These are phyloP conservation scores for Mollisia scopiformis DNA, from an alignment of 2,329 filamentous ascomycete genomes.

Conservation along the genomic window DNA sequence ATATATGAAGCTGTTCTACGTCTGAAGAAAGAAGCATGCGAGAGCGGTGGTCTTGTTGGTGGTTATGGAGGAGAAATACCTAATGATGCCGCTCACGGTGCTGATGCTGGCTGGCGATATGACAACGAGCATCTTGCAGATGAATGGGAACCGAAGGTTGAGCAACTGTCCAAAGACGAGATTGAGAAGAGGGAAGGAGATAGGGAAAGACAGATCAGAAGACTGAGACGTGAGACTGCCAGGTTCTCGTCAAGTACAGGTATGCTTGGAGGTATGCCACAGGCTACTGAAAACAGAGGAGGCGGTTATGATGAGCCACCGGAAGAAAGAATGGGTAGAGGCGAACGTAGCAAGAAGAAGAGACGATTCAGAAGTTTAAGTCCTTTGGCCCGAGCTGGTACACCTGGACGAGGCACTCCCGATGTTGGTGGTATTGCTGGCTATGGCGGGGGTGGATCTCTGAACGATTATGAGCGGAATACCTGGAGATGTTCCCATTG, in stretches of 20 bases:
- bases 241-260: slow-evolving; percentile 86
- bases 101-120: slow-evolving; percentile 90
- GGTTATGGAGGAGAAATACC: slow-evolving; percentile 77
- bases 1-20: slow-evolving; percentile 95
- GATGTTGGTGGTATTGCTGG: slow-evolving; percentile 76
- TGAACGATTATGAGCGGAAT: slow-evolving; percentile 77
- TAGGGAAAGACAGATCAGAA: slow-evolving; percentile 84
- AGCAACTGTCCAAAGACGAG: slow-evolving; percentile 86
- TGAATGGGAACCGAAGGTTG: slow-evolving; percentile 83
- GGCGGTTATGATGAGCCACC: slow-evolving; percentile 54
- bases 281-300: slow-evolving; percentile 46
- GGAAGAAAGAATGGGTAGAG: slow-evolving; percentile 86
- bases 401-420: slow-evolving; percentile 77
- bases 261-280: slow-evolving; percentile 75
- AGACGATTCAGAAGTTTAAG: slow-evolving; percentile 86
- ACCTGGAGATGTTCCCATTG: slow-evolving; percentile 91
- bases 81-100: slow-evolving; percentile 84
- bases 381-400: slow-evolving; percentile 70
- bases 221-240: slow-evolving; percentile 87
- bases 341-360: slow-evolving; percentile 95
- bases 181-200: slow-evolving; percentile 97
- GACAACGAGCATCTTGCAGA: slow-evolving; percentile 87
- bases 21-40: slow-evolving; percentile 94
- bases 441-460: slow-evolving; percentile 57
- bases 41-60: slow-evolving; percentile 83